Evolutionary conservation across 2,329 filamentous ascomycete genomes (phyloP).

Genomic region (Phaeosphaeria sp.): DNA sequence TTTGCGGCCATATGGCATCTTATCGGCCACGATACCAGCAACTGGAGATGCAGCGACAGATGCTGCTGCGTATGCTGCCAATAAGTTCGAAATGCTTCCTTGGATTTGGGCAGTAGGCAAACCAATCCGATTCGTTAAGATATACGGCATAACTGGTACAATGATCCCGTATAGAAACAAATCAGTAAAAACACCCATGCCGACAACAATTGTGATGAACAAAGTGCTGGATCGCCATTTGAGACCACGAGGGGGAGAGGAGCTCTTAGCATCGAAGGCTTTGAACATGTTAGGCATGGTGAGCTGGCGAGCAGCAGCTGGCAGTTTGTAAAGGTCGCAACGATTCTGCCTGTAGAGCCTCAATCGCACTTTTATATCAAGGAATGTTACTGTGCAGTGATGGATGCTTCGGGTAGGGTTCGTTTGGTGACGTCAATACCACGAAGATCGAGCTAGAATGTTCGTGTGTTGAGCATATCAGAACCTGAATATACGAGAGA

Average conservation of each 20-base stretch:
- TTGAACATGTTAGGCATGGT: slow-evolving; percentile 6
- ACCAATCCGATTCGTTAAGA: slow-evolving; percentile 60
- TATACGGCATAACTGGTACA: slow-evolving; percentile 65
- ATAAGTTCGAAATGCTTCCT: slow-evolving; percentile 58
- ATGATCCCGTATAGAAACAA: slow-evolving; percentile 66
- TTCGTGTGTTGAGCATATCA: neutral
- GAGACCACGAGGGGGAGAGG: slow-evolving; percentile 40
- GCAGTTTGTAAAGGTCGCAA: neutral
- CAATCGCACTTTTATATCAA: neutral
- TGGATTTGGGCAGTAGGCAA: slow-evolving; percentile 59
- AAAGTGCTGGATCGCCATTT: slow-evolving; percentile 64
- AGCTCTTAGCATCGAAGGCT: neutral
- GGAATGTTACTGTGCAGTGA: neutral
- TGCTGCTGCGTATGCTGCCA: slow-evolving; percentile 62
- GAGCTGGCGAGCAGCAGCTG: neutral
- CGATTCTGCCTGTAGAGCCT: neutral
- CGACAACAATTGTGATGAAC: slow-evolving; percentile 66
- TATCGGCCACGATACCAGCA: slow-evolving; percentile 63
- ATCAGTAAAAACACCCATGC: slow-evolving; percentile 63
- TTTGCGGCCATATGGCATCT: slow-evolving; percentile 57
- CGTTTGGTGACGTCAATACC: neutral
- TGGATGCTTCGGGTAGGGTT: neutral
- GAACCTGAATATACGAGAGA: neutral
- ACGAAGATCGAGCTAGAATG: neutral
- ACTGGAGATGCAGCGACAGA: slow-evolving; percentile 59